Conservation (phyloP, 495 filamentous ascomycete genomes). For the Xylaria palmicola region DNA sequence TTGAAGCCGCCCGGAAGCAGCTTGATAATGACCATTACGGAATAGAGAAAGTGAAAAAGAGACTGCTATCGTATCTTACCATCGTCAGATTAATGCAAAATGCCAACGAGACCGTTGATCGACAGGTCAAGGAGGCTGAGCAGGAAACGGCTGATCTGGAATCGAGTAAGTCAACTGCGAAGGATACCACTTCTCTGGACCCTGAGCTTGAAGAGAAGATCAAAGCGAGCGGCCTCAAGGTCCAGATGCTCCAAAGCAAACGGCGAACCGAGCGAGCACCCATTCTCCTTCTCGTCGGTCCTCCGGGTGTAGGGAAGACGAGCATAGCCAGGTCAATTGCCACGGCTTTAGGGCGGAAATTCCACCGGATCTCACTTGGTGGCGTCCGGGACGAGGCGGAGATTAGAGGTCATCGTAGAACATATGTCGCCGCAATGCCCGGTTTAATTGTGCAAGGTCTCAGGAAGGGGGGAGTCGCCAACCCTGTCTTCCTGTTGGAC, state of each 20-base stretch:
- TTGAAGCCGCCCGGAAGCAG: conserved; percentile 79
- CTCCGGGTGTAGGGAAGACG: conserved; percentile 95
- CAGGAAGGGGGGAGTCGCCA: conserved; percentile 93
- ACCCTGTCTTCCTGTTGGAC: conserved; percentile 94
- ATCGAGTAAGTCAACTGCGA: conserved; percentile 33
- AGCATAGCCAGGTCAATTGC: conserved; percentile 93
- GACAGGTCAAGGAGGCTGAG: conserved; percentile 66
- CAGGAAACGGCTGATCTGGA: conserved; percentile 54
- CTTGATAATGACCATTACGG: conserved; percentile 97
- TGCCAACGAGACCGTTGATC: conserved; percentile 75
- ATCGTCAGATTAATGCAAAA: conserved; percentile 92
- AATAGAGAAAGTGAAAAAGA: conserved; percentile 95
- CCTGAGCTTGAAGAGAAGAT: conserved; percentile 40
- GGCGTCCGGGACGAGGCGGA: conserved; percentile 96
- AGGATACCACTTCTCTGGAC: conserved; percentile 25
- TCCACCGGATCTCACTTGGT: conserved; percentile 95
- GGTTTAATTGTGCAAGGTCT: conserved; percentile 91
- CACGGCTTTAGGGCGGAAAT: conserved; percentile 87
- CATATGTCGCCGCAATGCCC: conserved; percentile 98
- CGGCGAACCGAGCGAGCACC: conserved; percentile 91
- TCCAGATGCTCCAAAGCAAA: conserved; percentile 69
- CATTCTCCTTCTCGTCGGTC: conserved; percentile 89
- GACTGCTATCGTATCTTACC: conserved; percentile 91
- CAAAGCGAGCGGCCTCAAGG: conserved; percentile 55
- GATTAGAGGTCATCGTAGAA: conserved; percentile 92